Evolutionary conservation across 2,329 filamentous ascomycete species (phyloP), one percentile per base, ranked within the genome.

Genomic region (Epichloe uncinata): DNA sequence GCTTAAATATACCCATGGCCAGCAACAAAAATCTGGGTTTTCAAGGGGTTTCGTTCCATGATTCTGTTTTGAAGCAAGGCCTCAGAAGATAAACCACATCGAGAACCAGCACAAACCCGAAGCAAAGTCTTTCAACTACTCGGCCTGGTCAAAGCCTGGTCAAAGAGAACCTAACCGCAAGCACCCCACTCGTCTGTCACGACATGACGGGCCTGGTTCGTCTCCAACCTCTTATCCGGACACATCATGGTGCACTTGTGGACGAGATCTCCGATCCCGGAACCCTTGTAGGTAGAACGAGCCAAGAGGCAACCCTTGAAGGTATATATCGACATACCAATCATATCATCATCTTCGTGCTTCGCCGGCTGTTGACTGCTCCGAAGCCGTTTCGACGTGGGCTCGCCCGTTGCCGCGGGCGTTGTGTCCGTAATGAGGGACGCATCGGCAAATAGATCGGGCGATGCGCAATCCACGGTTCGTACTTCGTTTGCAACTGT

Each of bases 261-360:
- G 4, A 34, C 13, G 33, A 49, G 2, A 12, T 40, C 22, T 5
- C 50, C 45, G 8, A 26, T n/a, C 5, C 35, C 46, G 0, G 4
- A n/a, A 16, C 38, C 44, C 15, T 44, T 48, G 40, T 51, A 54
- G 7, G 50, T 42, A 12, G 46, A 44, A 15, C 50, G 47, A 4
- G 54, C 30, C 51, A 53, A 51, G 12, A 57, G 35, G 35, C 55
- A 57, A 3, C 52, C 52, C 12, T 41, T 30, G 8, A 51, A 18
- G 3, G 48, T 50, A 41, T 53, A 55, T 20, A 54, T 42, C 9
- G 47, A 50, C 38, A 52, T 34, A 11, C 47, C 50, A 37, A 52
- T 22, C 41, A 54, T 20, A 2, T 46, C 13, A 5, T 37, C 37
- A 2, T 33, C 34, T 13, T 15, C 37, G 8, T 47, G 37, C 5